A percentile compares a stretch with the other conserved stretches of the same genome.
Evolutionary conservation across 495 filamentous ascomycete genomes (phyloP).

Genomic region (Xylaria flabelliformis): DNA sequence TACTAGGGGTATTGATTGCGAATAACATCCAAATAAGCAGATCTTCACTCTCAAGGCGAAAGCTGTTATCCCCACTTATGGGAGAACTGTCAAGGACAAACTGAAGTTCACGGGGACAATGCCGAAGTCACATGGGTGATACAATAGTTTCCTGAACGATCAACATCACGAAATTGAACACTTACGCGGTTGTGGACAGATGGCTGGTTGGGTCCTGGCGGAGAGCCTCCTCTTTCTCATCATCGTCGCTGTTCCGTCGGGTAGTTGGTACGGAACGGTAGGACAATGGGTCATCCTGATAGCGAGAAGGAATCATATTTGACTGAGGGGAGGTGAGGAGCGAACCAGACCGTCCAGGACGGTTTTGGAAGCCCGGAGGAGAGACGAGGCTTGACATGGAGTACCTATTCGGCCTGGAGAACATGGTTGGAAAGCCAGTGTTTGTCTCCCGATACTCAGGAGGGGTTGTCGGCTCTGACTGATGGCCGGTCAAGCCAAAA

Average conservation of each 20-base stretch:
- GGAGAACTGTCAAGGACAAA: background rate
- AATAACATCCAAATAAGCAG: conserved; percentile 6
- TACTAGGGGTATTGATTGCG: background rate
- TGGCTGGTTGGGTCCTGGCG: conserved; percentile 70
- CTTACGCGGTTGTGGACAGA: conserved; percentile 71
- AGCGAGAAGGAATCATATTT: conserved; percentile 56
- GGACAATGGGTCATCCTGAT: conserved; percentile 64
- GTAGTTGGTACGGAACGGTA: conserved; percentile 89
- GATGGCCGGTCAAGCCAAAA: conserved; percentile 62
- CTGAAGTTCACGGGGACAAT: background rate
- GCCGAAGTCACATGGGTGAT: background rate
- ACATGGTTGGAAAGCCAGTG: conserved; percentile 71
- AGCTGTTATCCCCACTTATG: background rate
- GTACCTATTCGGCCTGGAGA: conserved; percentile 80
- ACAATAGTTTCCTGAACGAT: conserved; percentile 20
- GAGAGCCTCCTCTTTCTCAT: conserved; percentile 71
- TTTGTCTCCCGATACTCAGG: conserved; percentile 81
- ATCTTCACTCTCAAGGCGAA: background rate
- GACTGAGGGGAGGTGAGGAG: conserved; percentile 67
- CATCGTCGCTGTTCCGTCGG: conserved; percentile 81
- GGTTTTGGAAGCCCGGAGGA: conserved; percentile 75
- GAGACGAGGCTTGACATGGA: conserved; percentile 82
- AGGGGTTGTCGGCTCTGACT: conserved; percentile 96
- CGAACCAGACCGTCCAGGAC: conserved; percentile 75
- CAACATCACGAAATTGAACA: conserved; percentile 32